Conservation (phyloP, 2,329 filamentous ascomycete genomes). For the Phialophora verrucosa region DNA sequence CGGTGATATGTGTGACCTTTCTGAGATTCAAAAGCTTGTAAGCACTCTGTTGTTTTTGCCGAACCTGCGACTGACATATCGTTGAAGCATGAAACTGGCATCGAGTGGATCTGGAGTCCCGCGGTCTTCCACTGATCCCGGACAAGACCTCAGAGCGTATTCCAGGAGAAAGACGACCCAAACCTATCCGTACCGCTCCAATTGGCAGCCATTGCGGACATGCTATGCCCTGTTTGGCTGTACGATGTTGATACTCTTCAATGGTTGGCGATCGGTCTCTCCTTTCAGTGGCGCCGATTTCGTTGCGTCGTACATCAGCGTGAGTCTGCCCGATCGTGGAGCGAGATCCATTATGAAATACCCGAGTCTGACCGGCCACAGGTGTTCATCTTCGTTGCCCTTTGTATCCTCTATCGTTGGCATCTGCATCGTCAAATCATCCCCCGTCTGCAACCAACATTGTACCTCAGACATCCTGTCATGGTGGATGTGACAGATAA, state of each 20-base stretch:
- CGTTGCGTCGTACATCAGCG: slow-evolving; percentile 16
- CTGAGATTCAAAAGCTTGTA: slow-evolving; percentile 14
- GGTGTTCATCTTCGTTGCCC: slow-evolving; percentile 11
- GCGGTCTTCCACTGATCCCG: neutral
- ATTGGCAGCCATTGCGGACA: slow-evolving; percentile 14
- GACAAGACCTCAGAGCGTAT: slow-evolving; percentile 10
- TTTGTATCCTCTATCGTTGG: slow-evolving; percentile 17
- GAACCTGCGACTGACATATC: neutral
- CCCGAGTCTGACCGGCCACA: neutral
- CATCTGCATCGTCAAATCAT: slow-evolving; percentile 15
- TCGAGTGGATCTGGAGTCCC: neutral
- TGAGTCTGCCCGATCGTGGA: neutral
- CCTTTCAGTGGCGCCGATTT: slow-evolving; percentile 14
- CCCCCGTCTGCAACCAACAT: slow-evolving; percentile 3
- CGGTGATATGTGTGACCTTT: slow-evolving; percentile 10
- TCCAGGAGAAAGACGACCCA: neutral
- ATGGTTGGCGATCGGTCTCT: slow-evolving; percentile 13
- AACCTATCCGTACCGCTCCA: slow-evolving; percentile 12
- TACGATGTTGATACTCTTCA: slow-evolving; percentile 12
- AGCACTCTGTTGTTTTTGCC: neutral
- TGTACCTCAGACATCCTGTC: slow-evolving; percentile 15
- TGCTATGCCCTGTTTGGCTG: slow-evolving; percentile 15
- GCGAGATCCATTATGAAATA: neutral
- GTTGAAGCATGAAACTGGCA: slow-evolving; percentile 9
- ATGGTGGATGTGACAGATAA: slow-evolving; percentile 8